A percentile compares a stretch with the other conserved stretches of the same genome.
Conservation (phyloP, 2,329 filamentous ascomycete genomes). For the Xylaria sp. region DNA sequence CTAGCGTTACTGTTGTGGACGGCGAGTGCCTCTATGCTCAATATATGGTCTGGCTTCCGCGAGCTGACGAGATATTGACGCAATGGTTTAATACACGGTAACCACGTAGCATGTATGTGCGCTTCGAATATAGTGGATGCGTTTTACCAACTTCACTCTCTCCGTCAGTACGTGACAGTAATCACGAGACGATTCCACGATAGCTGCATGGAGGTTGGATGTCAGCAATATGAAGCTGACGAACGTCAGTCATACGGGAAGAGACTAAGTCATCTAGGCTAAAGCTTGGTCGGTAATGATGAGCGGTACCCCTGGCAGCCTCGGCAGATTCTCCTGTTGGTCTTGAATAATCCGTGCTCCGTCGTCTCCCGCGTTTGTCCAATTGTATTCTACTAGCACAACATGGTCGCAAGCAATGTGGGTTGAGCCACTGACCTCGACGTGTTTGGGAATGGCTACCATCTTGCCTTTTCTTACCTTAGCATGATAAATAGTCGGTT, state of each 20-base stretch:
- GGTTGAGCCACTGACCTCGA: conserved; percentile 12
- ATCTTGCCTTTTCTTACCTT: background rate
- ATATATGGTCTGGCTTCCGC: conserved; percentile 8
- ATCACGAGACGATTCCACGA: conserved; percentile 19
- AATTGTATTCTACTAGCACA: conserved; percentile 6
- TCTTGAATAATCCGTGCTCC: conserved; percentile 4
- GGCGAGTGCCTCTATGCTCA: background rate
- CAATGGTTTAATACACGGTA: conserved; percentile 22
- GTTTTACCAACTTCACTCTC: background rate
- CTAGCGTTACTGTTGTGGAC: background rate
- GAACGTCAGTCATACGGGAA: conserved; percentile 15
- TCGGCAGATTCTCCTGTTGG: conserved; percentile 24
- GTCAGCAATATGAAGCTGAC: conserved; percentile 17
- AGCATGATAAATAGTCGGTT: conserved; percentile 10
- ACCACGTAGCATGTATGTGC: conserved; percentile 6
- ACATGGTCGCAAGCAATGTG: conserved; percentile 11
- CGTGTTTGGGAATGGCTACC: conserved; percentile 4
- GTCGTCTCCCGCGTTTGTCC: conserved; percentile 1
- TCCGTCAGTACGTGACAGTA: background rate
- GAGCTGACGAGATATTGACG: conserved; percentile 28
- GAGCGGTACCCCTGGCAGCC: conserved; percentile 16
- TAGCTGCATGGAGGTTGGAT: conserved; percentile 1
- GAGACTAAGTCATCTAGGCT: background rate
- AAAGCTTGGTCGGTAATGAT: conserved; percentile 7
- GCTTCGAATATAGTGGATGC: background rate